phyloP scores from a whole-genome alignment of 2,329 filamentous ascomycete genomes.

The Rachicladosporium sp. region DNA sequence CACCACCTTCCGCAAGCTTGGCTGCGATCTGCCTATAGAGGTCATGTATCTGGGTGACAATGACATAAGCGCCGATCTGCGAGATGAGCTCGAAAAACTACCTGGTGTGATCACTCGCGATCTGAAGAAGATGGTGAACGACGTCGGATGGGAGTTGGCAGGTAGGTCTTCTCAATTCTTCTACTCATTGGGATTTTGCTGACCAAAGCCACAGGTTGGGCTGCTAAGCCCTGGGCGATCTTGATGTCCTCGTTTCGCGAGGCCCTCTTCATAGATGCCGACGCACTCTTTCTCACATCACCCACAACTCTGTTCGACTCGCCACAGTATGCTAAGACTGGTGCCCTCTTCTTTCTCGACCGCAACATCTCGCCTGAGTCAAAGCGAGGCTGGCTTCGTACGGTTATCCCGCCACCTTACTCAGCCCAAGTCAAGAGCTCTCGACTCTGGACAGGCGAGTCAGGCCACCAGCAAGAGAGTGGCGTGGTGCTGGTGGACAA shows the following conservation, averaged over 20 bases:
- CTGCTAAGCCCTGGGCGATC: slow-evolving; percentile 36
- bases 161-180: slow-evolving; percentile 1
- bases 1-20: slow-evolving; percentile 24
- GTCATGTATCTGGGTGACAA: slow-evolving; percentile 32
- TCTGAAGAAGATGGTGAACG: slow-evolving; percentile 32
- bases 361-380: slow-evolving; percentile 30
- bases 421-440: slow-evolving; percentile 28
- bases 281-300: slow-evolving; percentile 31
- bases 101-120: slow-evolving; percentile 34
- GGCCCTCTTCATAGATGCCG: slow-evolving; percentile 36
- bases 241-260: slow-evolving; percentile 36
- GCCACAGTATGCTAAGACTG: slow-evolving; percentile 29
- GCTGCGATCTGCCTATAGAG: slow-evolving; percentile 29
- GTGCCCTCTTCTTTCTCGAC: slow-evolving; percentile 37
- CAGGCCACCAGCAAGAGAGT: slow-evolving; percentile 32
- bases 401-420: slow-evolving; percentile 32
- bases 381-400: slow-evolving; percentile 28
- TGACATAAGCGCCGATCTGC: slow-evolving; percentile 32
- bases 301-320: slow-evolving; percentile 33
- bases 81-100: slow-evolving; percentile 30
- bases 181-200: not conserved
- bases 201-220: slow-evolving; percentile 25
- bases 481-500: slow-evolving; percentile 37
- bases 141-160: slow-evolving; percentile 32
- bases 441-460: slow-evolving; percentile 26